Percentiles rank a stretch among this genome's conserved stretches.
These are phyloP conservation scores for Massarina eburnea DNA, from an alignment of 2,329 filamentous ascomycete species.

Conservation along the genomic window DNA sequence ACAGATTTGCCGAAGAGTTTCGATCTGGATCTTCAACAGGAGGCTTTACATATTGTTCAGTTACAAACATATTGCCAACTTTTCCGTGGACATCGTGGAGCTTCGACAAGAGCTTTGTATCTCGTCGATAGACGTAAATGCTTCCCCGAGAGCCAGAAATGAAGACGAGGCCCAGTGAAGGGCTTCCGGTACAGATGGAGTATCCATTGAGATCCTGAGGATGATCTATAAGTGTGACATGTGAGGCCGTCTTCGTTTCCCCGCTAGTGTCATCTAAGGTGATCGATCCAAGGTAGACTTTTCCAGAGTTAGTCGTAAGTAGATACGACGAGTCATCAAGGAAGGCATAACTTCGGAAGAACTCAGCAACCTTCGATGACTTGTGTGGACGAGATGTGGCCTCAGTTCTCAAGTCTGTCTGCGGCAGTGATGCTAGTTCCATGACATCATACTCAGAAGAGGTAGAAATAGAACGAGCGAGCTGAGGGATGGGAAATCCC, in stretches of 20 bases:
- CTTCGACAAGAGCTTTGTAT: constrained; percentile 15
- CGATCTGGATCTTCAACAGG: too few relatives aligned
- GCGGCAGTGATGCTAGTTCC: constrained; percentile 22
- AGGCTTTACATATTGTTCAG: not conserved
- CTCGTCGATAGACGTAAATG: constrained; percentile 43
- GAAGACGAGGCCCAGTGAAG: constrained; percentile 44
- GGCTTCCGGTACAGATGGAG: constrained; percentile 47
- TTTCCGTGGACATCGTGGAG: constrained; percentile 40
- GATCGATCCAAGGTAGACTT: constrained; percentile 51
- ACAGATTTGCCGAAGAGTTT: not conserved
- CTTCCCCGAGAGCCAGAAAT: constrained; percentile 50
- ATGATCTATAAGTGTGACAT: constrained; percentile 34
- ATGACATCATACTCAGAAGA: constrained; percentile 28
- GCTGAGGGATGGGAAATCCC: not conserved
- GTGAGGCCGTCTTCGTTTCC: constrained; percentile 6
- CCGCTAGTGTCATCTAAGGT: not conserved
- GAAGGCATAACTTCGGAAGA: constrained; percentile 66
- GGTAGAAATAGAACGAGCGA: not conserved
- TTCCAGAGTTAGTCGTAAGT: constrained; percentile 61
- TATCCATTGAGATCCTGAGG: constrained; percentile 50
- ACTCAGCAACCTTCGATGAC: constrained; percentile 31
- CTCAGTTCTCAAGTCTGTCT: not conserved
- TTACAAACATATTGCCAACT: constrained; percentile 44
- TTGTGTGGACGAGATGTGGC: constrained; percentile 6
- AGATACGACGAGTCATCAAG: constrained; percentile 57